Evolutionary conservation across 768 basidiomycete genomes (phyloP).

Genomic region (Leccinellum luteum): DNA sequence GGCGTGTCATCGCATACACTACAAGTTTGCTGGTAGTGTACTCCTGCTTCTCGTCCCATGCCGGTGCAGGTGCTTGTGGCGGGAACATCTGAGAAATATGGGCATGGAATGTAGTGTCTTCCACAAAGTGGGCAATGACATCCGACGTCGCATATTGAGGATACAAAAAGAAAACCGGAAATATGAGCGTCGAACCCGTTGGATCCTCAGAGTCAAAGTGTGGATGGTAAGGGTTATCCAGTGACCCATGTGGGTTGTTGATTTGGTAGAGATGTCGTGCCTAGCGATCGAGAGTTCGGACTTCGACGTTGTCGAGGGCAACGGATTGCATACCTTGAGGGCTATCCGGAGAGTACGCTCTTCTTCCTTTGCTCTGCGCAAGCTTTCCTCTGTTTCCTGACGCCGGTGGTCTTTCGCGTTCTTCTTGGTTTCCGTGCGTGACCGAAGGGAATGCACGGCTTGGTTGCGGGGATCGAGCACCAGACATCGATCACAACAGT

Average conservation of each 20-base stretch:
- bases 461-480: conserved; percentile 56
- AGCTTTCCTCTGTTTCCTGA: conserved; percentile 46
- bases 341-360: conserved; percentile 55
- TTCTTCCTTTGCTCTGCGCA: conserved; percentile 50
- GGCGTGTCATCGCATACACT: conserved; percentile 79
- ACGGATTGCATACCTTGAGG: conserved; percentile 52
- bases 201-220: conserved; percentile 67
- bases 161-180: conserved; percentile 93
- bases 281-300: conserved; percentile 38
- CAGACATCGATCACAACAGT: conserved; percentile 74
- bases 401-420: conserved; percentile 51
- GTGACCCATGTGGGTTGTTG: conserved; percentile 47
- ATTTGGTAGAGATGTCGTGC: conserved; percentile 67
- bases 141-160: conserved; percentile 89
- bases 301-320: background rate
- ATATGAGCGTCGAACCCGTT: conserved; percentile 55
- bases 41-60: conserved; percentile 74
- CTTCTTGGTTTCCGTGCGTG: conserved; percentile 46
- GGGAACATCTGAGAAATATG: conserved; percentile 86
- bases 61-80: conserved; percentile 55
- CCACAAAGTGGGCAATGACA: conserved; percentile 80
- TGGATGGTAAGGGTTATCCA: conserved; percentile 57
- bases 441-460: conserved; percentile 48
- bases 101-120: conserved; percentile 77
- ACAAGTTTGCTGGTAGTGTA: conserved; percentile 64